A percentile compares a stretch with the other conserved stretches of the same genome.
Conservation (phyloP, 2,329 filamentous ascomycete genomes). For the Aspergillus brasiliensis region DNA sequence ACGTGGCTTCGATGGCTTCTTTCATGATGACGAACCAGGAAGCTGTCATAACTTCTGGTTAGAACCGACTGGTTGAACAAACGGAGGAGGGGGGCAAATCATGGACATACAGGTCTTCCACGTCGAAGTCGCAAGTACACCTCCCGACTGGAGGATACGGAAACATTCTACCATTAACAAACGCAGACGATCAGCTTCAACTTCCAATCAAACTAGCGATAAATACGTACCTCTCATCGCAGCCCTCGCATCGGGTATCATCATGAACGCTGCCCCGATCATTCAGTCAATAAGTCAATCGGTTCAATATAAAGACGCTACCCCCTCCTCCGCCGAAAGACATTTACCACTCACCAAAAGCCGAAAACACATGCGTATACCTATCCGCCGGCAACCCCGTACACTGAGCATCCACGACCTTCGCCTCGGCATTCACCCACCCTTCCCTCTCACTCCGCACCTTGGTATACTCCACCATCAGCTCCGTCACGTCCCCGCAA, state of each 20-base stretch:
- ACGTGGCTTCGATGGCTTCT: conserved; percentile 29
- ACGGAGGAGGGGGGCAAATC: background rate
- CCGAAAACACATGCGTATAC: conserved; percentile 51
- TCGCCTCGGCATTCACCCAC: conserved; percentile 52
- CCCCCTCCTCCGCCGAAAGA: too few species aligned
- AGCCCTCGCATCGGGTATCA: conserved; percentile 47
- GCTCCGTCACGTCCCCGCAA: conserved; percentile 52
- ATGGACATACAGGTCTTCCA: conserved; percentile 36
- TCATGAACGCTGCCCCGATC: conserved; percentile 39
- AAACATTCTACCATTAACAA: conserved; percentile 28
- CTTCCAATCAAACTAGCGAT: background rate
- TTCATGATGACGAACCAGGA: conserved; percentile 32
- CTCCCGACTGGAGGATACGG: conserved; percentile 39
- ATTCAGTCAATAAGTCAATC: too few species aligned
- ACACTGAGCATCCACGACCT: conserved; percentile 52
- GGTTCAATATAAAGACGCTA: too few species aligned
- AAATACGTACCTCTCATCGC: conserved; percentile 39
- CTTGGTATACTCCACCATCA: conserved; percentile 46
- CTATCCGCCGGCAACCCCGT: conserved; percentile 42
- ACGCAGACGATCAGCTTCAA: background rate
- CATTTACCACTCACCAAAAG: conserved; percentile 40
- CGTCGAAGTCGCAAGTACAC: conserved; percentile 36
- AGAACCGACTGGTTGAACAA: background rate
- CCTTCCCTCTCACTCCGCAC: conserved; percentile 43
- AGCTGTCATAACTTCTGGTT: conserved; percentile 13